Base-by-base conservation (phyloP, 768 basidiomycete genomes). In the Mycena polygramma region DNA sequence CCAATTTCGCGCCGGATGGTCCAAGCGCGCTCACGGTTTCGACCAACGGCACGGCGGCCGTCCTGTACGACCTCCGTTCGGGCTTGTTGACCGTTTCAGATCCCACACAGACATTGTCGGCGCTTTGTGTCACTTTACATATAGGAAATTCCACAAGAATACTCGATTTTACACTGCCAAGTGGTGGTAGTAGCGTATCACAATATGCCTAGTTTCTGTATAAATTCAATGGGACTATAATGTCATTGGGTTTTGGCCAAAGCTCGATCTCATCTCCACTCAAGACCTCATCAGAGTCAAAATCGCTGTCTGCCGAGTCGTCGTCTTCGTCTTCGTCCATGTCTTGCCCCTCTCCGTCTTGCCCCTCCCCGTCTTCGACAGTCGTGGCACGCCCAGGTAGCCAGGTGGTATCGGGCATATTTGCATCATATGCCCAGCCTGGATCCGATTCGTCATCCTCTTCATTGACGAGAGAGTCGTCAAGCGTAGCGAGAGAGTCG, bases 81-180 rank as follows among this genome's bases (percentile, higher is more conserved):
- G 82, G 86, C 43, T 81, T 80, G 26, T 70, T 93, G 39, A 87
- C 86, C 0, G 84, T 92, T 15, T 87, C 91, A 0, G 92, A 93
- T 76, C 92, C 92, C 6, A 90, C 90, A 2, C 92, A 93, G 75
- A 82, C 82, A 0, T 73, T 88, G 30, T 61, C 71, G 9, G 71
- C 75, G 2, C 76, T 87, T 0, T 75, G 79, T 35, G 71, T 90
- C 57, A 81, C 78, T 2, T 70, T 90, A 60, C 73, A 63, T 15
- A 64, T 83, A 13, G 76, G 77, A 8, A 51, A 52, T 14, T 55
- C 45, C 39, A 52, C 63, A 13, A 81, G 82, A 72, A 80, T 69
- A 2, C 61, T 87, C 13, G 63, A 69, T 10, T 81, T 90, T 58
- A 66, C 77, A 10, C 73, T 91, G 52, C 89, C 89, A 4, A 77